phyloP scores from a whole-genome alignment of 1,284 basidiomycete species.

The Crucibulum parvulum region DNA sequence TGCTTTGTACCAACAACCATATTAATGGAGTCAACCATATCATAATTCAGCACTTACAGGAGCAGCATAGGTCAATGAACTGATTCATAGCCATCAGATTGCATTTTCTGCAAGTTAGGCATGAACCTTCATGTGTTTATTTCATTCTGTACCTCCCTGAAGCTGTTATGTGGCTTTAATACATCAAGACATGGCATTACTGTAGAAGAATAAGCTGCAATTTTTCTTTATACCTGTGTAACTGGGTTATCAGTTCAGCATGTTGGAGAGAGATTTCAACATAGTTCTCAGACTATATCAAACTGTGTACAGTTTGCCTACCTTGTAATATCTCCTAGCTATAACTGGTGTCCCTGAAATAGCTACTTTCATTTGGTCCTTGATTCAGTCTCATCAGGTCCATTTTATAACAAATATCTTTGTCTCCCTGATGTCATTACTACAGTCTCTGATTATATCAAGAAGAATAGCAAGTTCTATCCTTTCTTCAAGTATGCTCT shows the following conservation, averaged over 20 bases:
- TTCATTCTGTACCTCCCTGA: not conserved
- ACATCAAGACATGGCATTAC: slow-evolving; percentile 9
- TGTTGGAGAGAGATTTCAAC: slow-evolving; percentile 35
- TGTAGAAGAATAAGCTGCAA: slow-evolving; percentile 32
- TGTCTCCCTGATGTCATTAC: not conserved
- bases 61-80: slow-evolving; percentile 10
- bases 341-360: not conserved
- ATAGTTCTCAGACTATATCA: slow-evolving; percentile 27
- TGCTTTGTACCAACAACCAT: not conserved
- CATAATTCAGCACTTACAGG: slow-evolving; percentile 11
- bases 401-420: not conserved
- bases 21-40: slow-evolving; percentile 10
- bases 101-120: not conserved
- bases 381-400: not conserved
- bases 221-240: slow-evolving; percentile 34
- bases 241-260: slow-evolving; percentile 27
- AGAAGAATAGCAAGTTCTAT: not conserved
- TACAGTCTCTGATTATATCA: not conserved
- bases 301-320: slow-evolving; percentile 14
- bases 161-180: not conserved
- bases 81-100: slow-evolving; percentile 9
- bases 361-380: not conserved
- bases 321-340: not conserved
- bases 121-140: not conserved
- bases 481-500: slow-evolving; percentile 8